Evolutionary conservation across 495 filamentous ascomycete species (phyloP).

Genomic region (Aspergillus bertholletiae): DNA sequence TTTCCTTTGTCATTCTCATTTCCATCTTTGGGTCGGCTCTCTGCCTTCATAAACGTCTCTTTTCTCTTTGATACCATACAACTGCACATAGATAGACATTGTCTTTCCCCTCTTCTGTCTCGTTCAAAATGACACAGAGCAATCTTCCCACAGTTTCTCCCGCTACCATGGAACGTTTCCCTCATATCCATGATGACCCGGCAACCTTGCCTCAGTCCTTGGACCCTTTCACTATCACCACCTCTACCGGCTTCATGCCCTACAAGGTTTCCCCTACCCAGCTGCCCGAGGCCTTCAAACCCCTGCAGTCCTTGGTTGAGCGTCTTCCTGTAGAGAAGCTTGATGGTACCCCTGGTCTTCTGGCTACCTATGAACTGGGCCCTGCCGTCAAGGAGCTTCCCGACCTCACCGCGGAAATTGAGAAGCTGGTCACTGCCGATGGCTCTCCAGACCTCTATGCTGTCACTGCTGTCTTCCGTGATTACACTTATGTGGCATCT

Average conservation of each 20-base stretch:
- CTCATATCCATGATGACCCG: slow-evolving; percentile 56
- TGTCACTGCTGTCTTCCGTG: slow-evolving; percentile 80
- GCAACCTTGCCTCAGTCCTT: slow-evolving; percentile 52
- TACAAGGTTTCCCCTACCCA: slow-evolving; percentile 33
- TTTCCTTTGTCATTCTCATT: slow-evolving; percentile 17
- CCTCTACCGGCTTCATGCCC: slow-evolving; percentile 69
- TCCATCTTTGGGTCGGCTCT: neutral
- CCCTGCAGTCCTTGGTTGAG: slow-evolving; percentile 64
- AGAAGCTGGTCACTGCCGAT: slow-evolving; percentile 53
- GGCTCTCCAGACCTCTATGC: slow-evolving; percentile 61
- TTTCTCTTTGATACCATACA: neutral
- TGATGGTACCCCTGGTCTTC: slow-evolving; percentile 68
- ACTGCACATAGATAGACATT: slow-evolving; percentile 6
- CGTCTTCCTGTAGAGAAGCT: slow-evolving; percentile 70
- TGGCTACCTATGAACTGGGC: slow-evolving; percentile 69
- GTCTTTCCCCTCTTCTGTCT: slow-evolving; percentile 1
- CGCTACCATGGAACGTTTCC: slow-evolving; percentile 48
- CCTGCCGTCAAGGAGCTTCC: slow-evolving; percentile 67
- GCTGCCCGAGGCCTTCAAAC: slow-evolving; percentile 63
- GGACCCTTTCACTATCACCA: slow-evolving; percentile 83
- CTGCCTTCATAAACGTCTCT: slow-evolving; percentile 5
- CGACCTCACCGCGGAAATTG: slow-evolving; percentile 67
- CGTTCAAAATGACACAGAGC: slow-evolving; percentile 29
- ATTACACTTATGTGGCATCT: slow-evolving; percentile 86
- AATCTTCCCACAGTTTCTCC: slow-evolving; percentile 29